These are phyloP conservation scores for Penicillium freii DNA, from an alignment of 2,329 filamentous ascomycete species.

Conservation along the genomic window DNA sequence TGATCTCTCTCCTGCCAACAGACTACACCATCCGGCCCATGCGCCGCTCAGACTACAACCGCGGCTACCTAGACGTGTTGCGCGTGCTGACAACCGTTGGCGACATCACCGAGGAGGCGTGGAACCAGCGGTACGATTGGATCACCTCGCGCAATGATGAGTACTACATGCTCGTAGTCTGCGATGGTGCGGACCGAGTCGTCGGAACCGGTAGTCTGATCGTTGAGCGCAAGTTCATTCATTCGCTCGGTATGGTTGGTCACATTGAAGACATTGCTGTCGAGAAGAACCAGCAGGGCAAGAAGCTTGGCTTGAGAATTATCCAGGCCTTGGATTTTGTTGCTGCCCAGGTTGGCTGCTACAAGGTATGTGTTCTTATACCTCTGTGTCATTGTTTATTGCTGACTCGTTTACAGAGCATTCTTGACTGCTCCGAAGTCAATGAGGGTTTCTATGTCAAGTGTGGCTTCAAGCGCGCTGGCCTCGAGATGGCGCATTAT, in stretches of 20 bases:
- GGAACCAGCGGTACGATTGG: constrained; percentile 77
- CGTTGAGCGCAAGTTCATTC: constrained; percentile 77
- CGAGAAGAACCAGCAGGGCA: constrained; percentile 90
- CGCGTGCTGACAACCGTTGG: constrained; percentile 91
- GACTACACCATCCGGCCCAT: constrained; percentile 82
- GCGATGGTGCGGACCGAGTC: constrained; percentile 66
- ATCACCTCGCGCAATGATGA: constrained; percentile 70
- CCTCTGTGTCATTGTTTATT: constrained; percentile 1
- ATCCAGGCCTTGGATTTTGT: constrained; percentile 92
- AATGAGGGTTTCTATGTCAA: constrained; percentile 99
- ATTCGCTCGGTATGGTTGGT: constrained; percentile 61
- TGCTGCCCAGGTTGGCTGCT: constrained; percentile 85
- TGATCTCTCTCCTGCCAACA: constrained; percentile 69
- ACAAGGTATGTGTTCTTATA: constrained; percentile 60
- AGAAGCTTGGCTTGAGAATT: constrained; percentile 88
- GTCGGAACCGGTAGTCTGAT: constrained; percentile 90
- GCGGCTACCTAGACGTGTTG: constrained; percentile 86
- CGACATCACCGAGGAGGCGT: constrained; percentile 72
- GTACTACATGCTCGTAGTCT: constrained; percentile 85
- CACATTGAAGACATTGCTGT: constrained; percentile 99
- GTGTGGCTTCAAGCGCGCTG: constrained; percentile 89
- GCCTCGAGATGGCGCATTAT: constrained; percentile 96
- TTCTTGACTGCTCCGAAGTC: constrained; percentile 91
- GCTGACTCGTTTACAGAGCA: constrained; percentile 58
- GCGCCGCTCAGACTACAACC: constrained; percentile 71